Conservation (phyloP, 495 filamentous ascomycete genomes). For the Talaromyces borbonicus region DNA sequence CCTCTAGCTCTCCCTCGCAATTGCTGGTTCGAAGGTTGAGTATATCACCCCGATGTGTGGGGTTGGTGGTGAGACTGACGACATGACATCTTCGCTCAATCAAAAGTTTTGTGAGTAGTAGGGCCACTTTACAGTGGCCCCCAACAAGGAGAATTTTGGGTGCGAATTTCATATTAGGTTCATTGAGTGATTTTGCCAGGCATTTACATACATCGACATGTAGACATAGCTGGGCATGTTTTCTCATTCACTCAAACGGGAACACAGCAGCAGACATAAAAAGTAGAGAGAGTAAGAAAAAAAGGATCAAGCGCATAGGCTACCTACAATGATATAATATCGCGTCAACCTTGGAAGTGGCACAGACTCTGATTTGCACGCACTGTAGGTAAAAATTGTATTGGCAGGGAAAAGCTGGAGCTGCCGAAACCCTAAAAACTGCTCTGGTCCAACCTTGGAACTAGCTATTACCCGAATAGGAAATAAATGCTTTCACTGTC, state of each 20-base stretch:
- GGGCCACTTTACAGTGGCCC: not conserved
- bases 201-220: no score
- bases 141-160: not conserved
- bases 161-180: not conserved
- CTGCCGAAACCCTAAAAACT: not conserved
- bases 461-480: not conserved
- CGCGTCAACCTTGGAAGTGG: not conserved
- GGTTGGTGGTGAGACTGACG: not conserved
- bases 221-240: no score
- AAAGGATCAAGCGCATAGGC: no score
- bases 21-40: not conserved
- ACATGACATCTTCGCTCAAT: not conserved
- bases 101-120: not conserved
- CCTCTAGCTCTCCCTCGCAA: not conserved
- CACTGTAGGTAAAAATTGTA: not conserved
- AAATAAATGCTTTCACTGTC: not conserved
- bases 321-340: not conserved
- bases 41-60: not conserved
- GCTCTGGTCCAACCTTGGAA: not conserved
- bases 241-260: no score
- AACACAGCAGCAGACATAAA: no score
- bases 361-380: not conserved
- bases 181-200: not conserved
- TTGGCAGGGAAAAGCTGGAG: not conserved
- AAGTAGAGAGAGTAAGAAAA: no score